phyloP scores from a whole-genome alignment of 164 flowering plant genomes.

The Vitis labrusca region DNA sequence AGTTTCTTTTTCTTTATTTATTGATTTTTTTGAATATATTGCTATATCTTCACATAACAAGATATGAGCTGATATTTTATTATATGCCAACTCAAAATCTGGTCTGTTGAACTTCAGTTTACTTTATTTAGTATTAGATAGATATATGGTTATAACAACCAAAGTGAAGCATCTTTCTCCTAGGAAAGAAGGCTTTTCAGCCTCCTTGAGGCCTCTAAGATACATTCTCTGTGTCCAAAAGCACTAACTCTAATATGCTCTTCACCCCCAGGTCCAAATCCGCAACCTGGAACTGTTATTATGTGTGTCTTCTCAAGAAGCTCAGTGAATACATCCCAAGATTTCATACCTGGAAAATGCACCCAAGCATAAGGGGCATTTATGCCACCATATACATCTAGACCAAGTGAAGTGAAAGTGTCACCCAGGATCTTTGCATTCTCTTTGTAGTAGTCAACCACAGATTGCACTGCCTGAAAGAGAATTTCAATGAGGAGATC shows the following conservation, averaged over 20 bases:
- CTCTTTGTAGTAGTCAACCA: constrained; percentile 65
- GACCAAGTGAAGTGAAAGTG: constrained; percentile 55
- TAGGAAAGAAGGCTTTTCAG: constrained; percentile 30
- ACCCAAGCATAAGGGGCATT: constrained; percentile 92
- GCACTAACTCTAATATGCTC: constrained; percentile 69
- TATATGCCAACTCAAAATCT: too few species aligned
- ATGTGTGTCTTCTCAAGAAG: constrained; percentile 76
- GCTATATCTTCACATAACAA: too few species aligned
- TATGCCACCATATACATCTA: constrained; percentile 71
- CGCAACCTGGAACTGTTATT: constrained; percentile 72
- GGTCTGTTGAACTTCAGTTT: neutral
- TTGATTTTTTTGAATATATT: too few species aligned
- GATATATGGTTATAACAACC: neutral
- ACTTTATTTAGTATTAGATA: neutral
- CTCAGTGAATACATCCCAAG: constrained; percentile 76
- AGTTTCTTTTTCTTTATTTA: too few species aligned
- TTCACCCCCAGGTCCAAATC: constrained; percentile 88
- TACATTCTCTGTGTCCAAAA: constrained; percentile 59
- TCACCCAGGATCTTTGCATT: constrained; percentile 61
- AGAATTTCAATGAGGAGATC: neutral
- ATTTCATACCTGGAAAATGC: constrained; percentile 68
- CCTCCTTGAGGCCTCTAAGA: constrained; percentile 74
- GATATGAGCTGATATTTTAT: too few species aligned
- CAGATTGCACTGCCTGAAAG: constrained; percentile 45
- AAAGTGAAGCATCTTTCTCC: neutral